Conservation (phyloP, 139 green algal species). For the Astrephomene gubernaculifera region DNA sequence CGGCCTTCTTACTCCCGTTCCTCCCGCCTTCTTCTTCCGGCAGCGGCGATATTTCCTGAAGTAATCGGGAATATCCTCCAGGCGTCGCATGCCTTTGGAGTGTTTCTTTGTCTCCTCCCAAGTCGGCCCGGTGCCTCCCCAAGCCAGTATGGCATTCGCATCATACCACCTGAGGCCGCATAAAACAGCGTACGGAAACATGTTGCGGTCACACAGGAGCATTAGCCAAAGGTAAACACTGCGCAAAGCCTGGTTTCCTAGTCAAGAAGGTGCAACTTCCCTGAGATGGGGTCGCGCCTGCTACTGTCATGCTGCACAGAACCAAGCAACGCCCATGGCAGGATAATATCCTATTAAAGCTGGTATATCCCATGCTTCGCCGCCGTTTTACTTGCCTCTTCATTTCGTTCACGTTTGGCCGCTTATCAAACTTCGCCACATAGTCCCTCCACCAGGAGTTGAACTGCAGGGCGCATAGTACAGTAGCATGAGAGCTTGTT, state of each 20-base stretch:
- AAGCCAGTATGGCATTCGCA: neutral
- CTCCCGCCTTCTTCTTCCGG: constrained; percentile 6
- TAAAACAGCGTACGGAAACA: neutral
- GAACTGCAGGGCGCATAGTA: neutral
- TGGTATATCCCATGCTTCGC: too few species aligned
- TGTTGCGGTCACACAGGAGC: too few species aligned
- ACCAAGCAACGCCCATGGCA: too few species aligned
- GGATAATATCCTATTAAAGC: too few species aligned
- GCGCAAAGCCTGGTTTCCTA: too few species aligned
- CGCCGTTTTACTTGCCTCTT: constrained; percentile 13
- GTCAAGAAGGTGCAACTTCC: too few species aligned
- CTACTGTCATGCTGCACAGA: too few species aligned
- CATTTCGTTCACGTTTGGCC: constrained; percentile 35
- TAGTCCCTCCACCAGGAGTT: constrained; percentile 23
- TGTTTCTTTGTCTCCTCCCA: constrained; percentile 43
- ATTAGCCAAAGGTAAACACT: too few species aligned
- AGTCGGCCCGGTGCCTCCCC: constrained; percentile 13
- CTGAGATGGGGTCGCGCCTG: too few species aligned
- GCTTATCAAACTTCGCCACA: constrained; percentile 20
- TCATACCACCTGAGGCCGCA: constrained; percentile 30
- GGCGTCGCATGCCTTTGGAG: constrained; percentile 29
- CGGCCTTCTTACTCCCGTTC: neutral
- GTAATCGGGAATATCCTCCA: constrained; percentile 33
- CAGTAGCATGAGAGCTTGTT: neutral
- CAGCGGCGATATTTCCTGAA: constrained; percentile 22